Percentiles rank a stretch among this genome's conserved stretches.
Conservation (phyloP, 2,329 filamentous ascomycete species). For the Colletotrichum eremochloae region DNA sequence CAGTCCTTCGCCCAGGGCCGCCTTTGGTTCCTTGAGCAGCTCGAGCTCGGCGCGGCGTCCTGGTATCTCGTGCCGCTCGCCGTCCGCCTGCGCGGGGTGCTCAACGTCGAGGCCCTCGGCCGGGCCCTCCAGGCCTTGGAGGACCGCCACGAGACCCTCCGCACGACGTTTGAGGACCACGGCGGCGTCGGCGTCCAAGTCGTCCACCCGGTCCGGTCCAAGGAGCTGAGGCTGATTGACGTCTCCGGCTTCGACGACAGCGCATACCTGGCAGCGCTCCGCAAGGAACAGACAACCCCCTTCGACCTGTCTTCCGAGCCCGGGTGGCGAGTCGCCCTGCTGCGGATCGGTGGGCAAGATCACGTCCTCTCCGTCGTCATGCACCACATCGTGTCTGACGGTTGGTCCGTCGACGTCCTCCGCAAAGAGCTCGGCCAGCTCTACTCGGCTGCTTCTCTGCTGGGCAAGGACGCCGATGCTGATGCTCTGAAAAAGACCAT, state of each 20-base stretch:
- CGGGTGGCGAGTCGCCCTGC: constrained; percentile 44
- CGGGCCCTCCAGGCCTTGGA: constrained; percentile 38
- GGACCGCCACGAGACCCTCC: constrained; percentile 18
- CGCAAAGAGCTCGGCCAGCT: constrained; percentile 40
- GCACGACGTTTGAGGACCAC: constrained; percentile 9
- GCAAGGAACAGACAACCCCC: constrained; percentile 43
- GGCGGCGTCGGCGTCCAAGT: constrained; percentile 12
- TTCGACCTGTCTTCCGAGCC: constrained; percentile 45
- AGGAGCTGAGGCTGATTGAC: neutral
- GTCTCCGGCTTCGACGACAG: neutral
- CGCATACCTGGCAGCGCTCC: neutral
- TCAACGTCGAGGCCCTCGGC: neutral
- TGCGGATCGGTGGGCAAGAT: constrained; percentile 35
- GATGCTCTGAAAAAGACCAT: constrained; percentile 28
- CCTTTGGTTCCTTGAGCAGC: constrained; percentile 14
- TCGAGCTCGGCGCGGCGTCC: neutral
- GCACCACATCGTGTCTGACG: constrained; percentile 49
- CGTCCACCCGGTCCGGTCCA: constrained; percentile 5
- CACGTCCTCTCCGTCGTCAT: constrained; percentile 47
- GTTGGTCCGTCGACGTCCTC: constrained; percentile 48
- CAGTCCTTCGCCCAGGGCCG: constrained; percentile 15
- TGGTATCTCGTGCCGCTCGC: constrained; percentile 3
- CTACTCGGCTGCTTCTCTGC: neutral
- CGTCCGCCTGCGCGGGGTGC: neutral
- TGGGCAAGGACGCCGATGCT: neutral